Base-by-base conservation (phyloP, 257 asterid species). In the Oldenlandia corymbosa region DNA sequence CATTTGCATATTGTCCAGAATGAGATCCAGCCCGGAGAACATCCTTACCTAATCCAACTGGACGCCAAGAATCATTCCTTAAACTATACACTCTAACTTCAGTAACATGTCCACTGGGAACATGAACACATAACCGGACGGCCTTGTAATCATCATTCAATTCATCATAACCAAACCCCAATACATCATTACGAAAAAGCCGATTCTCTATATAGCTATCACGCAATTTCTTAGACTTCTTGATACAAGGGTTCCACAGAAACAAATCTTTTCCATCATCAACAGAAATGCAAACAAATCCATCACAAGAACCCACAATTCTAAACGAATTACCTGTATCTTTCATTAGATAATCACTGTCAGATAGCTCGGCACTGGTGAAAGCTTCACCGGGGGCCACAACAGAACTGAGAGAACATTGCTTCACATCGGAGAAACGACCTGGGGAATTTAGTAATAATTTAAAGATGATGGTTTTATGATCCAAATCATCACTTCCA, bases 61-160 rank as follows among this genome's bases (percentile, higher is more conserved):
- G 75, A 62, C 50, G 77, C 95, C 96, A 85, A 42, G 79, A 36
- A 74, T 81, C 73, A 13, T 34, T 56, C 57, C 65, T 85, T 77
- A 76, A 32, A 64, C 91, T 78, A 39, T 81, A 87, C 26, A 84
- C 75, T 48, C 46, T 69, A 26, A 83, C 84, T 42, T 54, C 65
- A 55, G 64, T 37, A 66, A 60, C 82, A 58, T 60, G 67, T 4
- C n/a, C n/a, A n/a, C n/a, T n/a, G n/a, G 30, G 71, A 52, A 62
- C 68, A 20, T 54, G 45, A 37, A 70, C 69, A 55, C 69, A 77
- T 51, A 86, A 49, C 0, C 70, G 77, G 60, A 87, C 91, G n/a
- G 83, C 76, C 50, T 86, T 88, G 57, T 86, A 88, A 62, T 77
- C 82, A 46, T 70, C 74, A 62, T 37, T 62, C n/a, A 20, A 21